Evolutionary conservation across 169 alveolate genomes (phyloP).

Genomic region (Cryptosporidium muris): DNA sequence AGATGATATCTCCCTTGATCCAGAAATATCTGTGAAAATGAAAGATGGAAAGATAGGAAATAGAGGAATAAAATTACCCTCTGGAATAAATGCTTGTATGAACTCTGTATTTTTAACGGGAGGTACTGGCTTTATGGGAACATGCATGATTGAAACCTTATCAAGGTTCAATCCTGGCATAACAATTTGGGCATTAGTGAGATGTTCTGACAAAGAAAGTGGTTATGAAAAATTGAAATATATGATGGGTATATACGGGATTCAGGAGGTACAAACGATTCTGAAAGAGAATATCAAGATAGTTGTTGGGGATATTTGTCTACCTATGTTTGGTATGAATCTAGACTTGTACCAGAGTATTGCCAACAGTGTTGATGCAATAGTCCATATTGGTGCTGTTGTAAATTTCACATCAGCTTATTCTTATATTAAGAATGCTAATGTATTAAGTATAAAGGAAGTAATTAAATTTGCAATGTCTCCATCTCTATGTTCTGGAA

Average conservation of each 20-base stretch:
- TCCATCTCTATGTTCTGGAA: constrained; percentile 1
- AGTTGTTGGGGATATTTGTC: constrained; percentile 44
- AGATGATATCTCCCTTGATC: constrained; percentile 10
- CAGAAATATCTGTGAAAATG: background rate
- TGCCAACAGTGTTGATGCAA: constrained; percentile 37
- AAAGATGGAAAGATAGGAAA: background rate
- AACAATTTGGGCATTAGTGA: constrained; percentile 56
- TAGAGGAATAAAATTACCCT: constrained; percentile 50
- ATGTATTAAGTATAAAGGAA: constrained; percentile 34
- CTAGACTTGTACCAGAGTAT: constrained; percentile 4
- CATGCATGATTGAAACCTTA: constrained; percentile 57
- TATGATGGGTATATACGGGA: constrained; percentile 18
- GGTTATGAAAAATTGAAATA: constrained; percentile 22
- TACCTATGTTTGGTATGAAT: constrained; percentile 34
- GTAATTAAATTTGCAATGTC: constrained; percentile 29
- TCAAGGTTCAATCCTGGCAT: constrained; percentile 6
- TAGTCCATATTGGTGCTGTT: constrained; percentile 65
- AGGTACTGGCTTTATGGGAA: constrained; percentile 71
- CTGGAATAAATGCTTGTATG: constrained; percentile 29
- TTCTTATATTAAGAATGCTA: constrained; percentile 22
- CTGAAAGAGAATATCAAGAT: constrained; percentile 19
- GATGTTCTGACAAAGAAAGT: constrained; percentile 5
- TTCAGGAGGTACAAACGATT: constrained; percentile 10
- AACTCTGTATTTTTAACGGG: constrained; percentile 56
- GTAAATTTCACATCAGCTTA: constrained; percentile 61